Evolutionary conservation across 2,329 filamentous ascomycete species (phyloP), one percentile per base, ranked within the genome.

Genomic region (Aspergillus persii): DNA sequence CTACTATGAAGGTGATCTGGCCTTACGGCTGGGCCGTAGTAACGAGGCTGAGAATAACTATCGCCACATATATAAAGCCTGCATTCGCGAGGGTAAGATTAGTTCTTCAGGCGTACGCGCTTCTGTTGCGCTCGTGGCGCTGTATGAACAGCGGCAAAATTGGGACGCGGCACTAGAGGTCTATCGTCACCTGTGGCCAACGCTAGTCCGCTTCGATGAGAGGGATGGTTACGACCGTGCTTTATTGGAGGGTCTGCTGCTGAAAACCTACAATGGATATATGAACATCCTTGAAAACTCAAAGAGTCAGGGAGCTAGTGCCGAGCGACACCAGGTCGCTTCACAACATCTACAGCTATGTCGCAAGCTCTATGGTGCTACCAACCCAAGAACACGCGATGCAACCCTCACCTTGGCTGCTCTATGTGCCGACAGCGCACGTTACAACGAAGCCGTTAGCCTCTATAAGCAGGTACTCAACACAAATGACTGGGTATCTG

Each of bases 281-380:
- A 75, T 77, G 50, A 75, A 78, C 39, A 76, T 81, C n/a, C 65
- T 84, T 18, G 78, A 81, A 55, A 67, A 74, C 9, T 76, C 78
- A 26, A 72, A 74, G 57, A 77, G 76, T 60, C 55, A 57, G 5
- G 77, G 74, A 3, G 77, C 80, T 54, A 77, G 80, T 60, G 72
- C 74, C 1, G 70, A 79, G 30, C 72, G 77, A 15, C 80, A 82
- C 63, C 74, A 80, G 65, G 71, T 84, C 26, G 75, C 80, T 0
- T 73, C 78, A 4, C 76, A 82, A 66, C 83, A 83, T 63, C 79
- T 79, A 58, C 77, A 80, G 59, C 76, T 77, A 0, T 79, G 79
- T 8, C 75, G 73, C 33, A 76, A 72, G 31, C 67, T 78, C 36
- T 76, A 77, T 31, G 73, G 72, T 5, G 63, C 68, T 23, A 71